Evolutionary conservation across 2,329 filamentous ascomycete species (phyloP), one percentile per base, ranked within the genome.

Genomic region (Beauveria varroae): DNA sequence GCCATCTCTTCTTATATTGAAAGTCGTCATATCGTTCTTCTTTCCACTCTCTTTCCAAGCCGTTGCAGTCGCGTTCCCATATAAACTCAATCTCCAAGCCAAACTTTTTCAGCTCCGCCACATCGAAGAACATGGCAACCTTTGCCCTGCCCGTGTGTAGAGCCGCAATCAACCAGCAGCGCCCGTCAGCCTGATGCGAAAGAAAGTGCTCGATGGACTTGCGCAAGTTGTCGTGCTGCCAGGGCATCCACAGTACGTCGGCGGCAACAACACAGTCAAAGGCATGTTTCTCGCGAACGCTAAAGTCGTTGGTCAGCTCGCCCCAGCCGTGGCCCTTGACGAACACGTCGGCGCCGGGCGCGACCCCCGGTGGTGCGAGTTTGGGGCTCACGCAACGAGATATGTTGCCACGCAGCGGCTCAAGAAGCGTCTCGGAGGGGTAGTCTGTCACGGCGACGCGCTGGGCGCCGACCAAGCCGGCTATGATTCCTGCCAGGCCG

Each of bases 71-170:
- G 68, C 85, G 81, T 72, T 90, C 87, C 74, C 79, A 86, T n/a
- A 89, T 83, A 22, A 76, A 73, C 68, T 88, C 86, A 7, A 86
- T 70, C 66, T 81, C 81, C 52, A 90, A 73, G 2, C 79, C 81
- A 20, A 73, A 72, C 1, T 67, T 71, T 8, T 57, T 55, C 51
- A 88, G 75, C 14, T 74, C 76, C 7, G 66, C 70, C 5, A 65
- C 68, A 14, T 79, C 81, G 68, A 88, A 90, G 73, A 91, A 91
- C 0, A 74, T 78, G n/a, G 78, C 78, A 75, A 91, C 79, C 70
- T 86, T 86, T 22, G 77, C 77, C 41, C 88, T 77, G 0, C 88
- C 88, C 0, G 88, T 90, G 68, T 91, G 88, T 66, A 91, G 90
- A 0, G 86, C 88, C 1, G 83, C 87, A 7, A 90, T 78, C n/a